Percentiles rank a stretch among this genome's conserved stretches.
These are phyloP conservation scores for Mycena maculata DNA, from an alignment of 768 basidiomycete genomes.

Conservation along the genomic window DNA sequence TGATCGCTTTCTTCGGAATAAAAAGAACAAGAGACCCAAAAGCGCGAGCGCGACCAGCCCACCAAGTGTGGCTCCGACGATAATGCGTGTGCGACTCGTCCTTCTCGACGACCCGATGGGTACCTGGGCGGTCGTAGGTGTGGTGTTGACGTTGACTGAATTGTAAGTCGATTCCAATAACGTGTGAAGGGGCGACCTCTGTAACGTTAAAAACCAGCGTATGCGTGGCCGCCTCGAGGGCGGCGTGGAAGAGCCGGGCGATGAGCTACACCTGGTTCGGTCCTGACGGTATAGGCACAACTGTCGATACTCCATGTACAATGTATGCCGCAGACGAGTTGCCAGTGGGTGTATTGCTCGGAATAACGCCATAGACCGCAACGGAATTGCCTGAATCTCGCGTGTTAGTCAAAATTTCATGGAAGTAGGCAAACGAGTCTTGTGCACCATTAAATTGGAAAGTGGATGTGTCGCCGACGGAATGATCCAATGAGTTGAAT, in stretches of 20 bases:
- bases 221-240: slow-evolving; percentile 50
- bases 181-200: slow-evolving; percentile 44
- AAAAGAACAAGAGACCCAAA: background rate
- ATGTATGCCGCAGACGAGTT: slow-evolving; percentile 49
- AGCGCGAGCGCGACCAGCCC: slow-evolving; percentile 17
- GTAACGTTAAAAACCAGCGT: slow-evolving; percentile 52
- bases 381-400: slow-evolving; percentile 49
- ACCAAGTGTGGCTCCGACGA: slow-evolving; percentile 24
- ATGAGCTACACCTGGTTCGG: slow-evolving; percentile 48
- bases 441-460: slow-evolving; percentile 51
- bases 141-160: slow-evolving; percentile 43
- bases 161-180: slow-evolving; percentile 55
- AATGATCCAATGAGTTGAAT: slow-evolving; percentile 52
- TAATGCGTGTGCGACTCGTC: slow-evolving; percentile 8
- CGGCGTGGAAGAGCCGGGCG: slow-evolving; percentile 49
- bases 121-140: slow-evolving; percentile 23
- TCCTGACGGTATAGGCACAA: slow-evolving; percentile 39
- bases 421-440: slow-evolving; percentile 9
- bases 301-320: slow-evolving; percentile 47
- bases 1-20: background rate
- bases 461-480: slow-evolving; percentile 48
- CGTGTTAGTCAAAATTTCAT: slow-evolving; percentile 22
- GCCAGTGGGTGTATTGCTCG: slow-evolving; percentile 39
- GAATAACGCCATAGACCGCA: slow-evolving; percentile 49
- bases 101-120: background rate